Evolutionary conservation across 2,329 filamentous ascomycete species (phyloP), one percentile per base, ranked within the genome.

Genomic region (Dothideomycetes sp.): DNA sequence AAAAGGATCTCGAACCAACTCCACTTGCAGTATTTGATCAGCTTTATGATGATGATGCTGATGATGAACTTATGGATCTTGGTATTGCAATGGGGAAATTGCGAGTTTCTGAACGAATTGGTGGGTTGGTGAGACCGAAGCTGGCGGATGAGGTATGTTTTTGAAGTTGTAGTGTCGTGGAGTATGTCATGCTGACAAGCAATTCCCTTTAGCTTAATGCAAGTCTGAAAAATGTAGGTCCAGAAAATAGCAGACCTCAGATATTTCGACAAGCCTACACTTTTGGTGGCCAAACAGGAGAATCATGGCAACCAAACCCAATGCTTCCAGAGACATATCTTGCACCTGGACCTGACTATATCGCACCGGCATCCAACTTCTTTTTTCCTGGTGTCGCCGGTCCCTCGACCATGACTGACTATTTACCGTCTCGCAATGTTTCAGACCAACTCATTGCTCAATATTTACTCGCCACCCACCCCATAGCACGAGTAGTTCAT

Each of bases 21-120:
- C 73, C 73, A 4, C 63, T 83, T 48, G 75, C 74, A 15, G 69
- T 73, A 10, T 66, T 76, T 32, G 81, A 85, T 59, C 70, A 78
- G 42, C 75, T 75, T 3, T 85, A 85, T 53, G 79, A 81, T 43
- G 71, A 77, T 42, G 69, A 74, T 44, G 70, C 65, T 12, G 77
- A 79, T 43, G 77, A 81, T 53, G 79, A 84, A 43, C 61, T 84
- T 34, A 72, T 82, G 47, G 83, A 87, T 57, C 62, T 87, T 18
- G 83, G 82, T 2, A 73, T 86, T 42, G 72, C 73, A 47, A 68
- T 87, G 44, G 82, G 82, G 1, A 81, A 75, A 55, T 73, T 86
- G 70, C 73, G 69, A 43, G 76, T 87, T 44, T 84, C 79, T 2
- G 82, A 87, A 52, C 70, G 81, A 29, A 75, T 87, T 46, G 83